These are phyloP conservation scores for Prinsepia uniflora DNA, from an alignment of 306 rosid species.

Conservation along the genomic window DNA sequence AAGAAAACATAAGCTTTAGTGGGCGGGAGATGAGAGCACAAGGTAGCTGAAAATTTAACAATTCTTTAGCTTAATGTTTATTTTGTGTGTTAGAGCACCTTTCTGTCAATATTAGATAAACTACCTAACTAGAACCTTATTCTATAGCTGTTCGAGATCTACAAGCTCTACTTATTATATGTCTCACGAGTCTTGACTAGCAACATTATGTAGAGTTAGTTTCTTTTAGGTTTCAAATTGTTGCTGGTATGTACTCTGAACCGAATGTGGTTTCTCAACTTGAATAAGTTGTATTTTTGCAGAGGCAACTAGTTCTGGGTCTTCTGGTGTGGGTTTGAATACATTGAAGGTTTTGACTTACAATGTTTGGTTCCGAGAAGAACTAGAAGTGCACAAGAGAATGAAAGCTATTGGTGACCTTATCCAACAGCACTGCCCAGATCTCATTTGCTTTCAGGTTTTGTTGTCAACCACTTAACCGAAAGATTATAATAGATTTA, in stretches of 20 bases:
- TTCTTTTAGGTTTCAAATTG: background rate
- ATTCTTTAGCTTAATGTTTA: background rate
- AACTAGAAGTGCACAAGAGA: constrained; percentile 66
- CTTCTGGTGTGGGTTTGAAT: constrained; percentile 20
- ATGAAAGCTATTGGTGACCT: constrained; percentile 79
- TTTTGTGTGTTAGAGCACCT: background rate
- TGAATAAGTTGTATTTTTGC: constrained; percentile 7
- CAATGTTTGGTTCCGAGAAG: constrained; percentile 89
- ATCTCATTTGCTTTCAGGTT: constrained; percentile 53
- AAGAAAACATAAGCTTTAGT: background rate
- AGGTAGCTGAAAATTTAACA: background rate
- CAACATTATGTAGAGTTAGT: background rate
- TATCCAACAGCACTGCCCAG: constrained; percentile 64
- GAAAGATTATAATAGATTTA: background rate
- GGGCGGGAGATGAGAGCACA: background rate
- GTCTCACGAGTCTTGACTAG: background rate
- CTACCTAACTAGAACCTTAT: background rate
- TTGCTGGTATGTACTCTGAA: background rate
- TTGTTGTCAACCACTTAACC: background rate
- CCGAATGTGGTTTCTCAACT: background rate
- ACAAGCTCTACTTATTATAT: background rate
- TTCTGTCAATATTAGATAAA: no score
- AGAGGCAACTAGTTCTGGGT: constrained; percentile 35
- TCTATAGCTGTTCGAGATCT: background rate
- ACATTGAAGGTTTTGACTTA: constrained; percentile 58